These are phyloP conservation scores for Entoloma clypeatum DNA, from an alignment of 1,284 basidiomycete genomes.

Conservation along the genomic window DNA sequence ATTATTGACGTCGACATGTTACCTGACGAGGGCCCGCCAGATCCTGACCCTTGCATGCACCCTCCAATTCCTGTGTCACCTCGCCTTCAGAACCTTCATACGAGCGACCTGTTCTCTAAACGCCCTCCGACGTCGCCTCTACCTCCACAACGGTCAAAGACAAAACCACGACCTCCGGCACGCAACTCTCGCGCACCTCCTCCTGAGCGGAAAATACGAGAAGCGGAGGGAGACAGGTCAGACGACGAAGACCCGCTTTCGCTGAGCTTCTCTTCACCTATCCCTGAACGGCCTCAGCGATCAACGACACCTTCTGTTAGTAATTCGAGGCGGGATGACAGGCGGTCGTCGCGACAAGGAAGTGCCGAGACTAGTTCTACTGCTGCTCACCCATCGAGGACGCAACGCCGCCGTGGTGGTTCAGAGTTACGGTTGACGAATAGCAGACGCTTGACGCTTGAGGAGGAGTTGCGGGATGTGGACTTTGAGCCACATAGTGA, in stretches of 20 bases:
- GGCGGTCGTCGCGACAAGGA: not conserved
- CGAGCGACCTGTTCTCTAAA: conserved; percentile 45
- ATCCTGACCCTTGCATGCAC: not conserved
- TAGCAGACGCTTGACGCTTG: conserved; percentile 49
- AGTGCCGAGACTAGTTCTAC: conserved; percentile 3
- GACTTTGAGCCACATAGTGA: too few relatives aligned
- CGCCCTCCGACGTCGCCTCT: conserved; percentile 63
- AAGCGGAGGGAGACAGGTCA: conserved; percentile 19
- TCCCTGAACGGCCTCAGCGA: conserved; percentile 2
- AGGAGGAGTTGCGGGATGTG: conserved; percentile 59
- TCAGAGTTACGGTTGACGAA: conserved; percentile 1
- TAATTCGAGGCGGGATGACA: not conserved
- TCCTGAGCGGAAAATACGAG: not conserved
- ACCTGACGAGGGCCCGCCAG: conserved; percentile 13
- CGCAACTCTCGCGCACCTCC: conserved; percentile 29
- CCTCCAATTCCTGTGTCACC: conserved; percentile 25
- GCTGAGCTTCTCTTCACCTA: conserved; percentile 9
- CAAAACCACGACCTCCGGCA: conserved; percentile 51
- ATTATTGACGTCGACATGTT: conserved; percentile 37
- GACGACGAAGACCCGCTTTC: conserved; percentile 25
- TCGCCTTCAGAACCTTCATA: conserved; percentile 8
- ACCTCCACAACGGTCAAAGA: conserved; percentile 45
- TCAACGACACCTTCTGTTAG: not conserved
- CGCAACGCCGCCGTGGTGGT: not conserved
- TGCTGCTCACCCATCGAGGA: not conserved